These are phyloP conservation scores for Phanerodontia chrysosporium DNA, from an alignment of 768 basidiomycete species.

Conservation along the genomic window DNA sequence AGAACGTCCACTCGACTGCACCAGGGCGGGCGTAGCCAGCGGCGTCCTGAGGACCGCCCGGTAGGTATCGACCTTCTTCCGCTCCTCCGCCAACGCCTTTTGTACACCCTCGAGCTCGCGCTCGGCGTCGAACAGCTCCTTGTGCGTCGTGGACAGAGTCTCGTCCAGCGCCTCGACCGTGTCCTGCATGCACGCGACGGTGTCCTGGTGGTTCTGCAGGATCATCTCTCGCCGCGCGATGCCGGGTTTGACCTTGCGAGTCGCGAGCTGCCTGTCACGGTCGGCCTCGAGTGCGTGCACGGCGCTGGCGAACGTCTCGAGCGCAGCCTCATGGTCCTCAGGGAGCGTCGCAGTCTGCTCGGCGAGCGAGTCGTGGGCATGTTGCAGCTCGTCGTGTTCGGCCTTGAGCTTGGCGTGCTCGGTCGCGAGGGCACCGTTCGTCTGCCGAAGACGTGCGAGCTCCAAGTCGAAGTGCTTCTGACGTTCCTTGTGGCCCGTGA, in stretches of 20 bases:
- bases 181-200: not conserved
- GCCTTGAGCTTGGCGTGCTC: not conserved
- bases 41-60: not conserved
- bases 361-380: not conserved
- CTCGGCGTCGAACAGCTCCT: not conserved
- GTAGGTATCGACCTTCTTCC: not conserved
- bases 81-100: not conserved
- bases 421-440: not conserved
- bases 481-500: not conserved
- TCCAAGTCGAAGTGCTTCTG: not conserved
- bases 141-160: not conserved
- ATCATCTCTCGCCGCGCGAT: not conserved
- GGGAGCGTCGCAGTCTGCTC: not conserved
- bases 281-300: not conserved
- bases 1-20: not conserved
- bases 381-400: not conserved
- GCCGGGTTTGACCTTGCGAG: not conserved
- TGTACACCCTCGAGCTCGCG: not conserved
- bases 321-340: not conserved
- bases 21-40: not conserved
- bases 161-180: not conserved
- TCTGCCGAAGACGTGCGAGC: not conserved
- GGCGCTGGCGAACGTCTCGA: not conserved
- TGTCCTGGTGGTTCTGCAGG: not conserved
- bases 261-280: not conserved